Percentiles rank a stretch among this genome's conserved stretches.
These are phyloP conservation scores for Amphicarpaea edgeworthii DNA, from an alignment of 306 rosid species.

Conservation along the genomic window DNA sequence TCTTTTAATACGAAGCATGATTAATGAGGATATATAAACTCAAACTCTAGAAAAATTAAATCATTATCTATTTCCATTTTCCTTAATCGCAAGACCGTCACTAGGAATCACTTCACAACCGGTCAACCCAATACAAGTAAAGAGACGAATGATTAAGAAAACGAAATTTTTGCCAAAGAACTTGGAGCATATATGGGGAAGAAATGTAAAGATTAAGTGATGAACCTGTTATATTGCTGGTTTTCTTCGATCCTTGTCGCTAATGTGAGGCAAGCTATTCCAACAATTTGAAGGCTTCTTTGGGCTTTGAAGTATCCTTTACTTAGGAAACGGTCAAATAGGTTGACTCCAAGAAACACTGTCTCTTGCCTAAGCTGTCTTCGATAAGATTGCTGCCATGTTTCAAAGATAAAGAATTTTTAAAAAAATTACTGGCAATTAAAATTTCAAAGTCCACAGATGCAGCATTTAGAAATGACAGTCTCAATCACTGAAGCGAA, in stretches of 20 bases:
- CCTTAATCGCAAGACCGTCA: background rate
- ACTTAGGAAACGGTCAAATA: constrained; percentile 81
- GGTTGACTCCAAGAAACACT: constrained; percentile 77
- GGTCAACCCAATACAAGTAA: background rate
- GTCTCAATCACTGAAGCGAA: background rate
- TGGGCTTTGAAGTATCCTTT: constrained; percentile 77
- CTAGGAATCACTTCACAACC: constrained; percentile 7
- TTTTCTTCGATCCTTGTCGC: constrained; percentile 95
- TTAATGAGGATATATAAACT: background rate
- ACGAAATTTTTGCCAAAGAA: background rate
- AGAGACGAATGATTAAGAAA: background rate
- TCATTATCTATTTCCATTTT: constrained; percentile 9
- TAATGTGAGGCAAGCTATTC: constrained; percentile 83
- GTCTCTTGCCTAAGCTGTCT: constrained; percentile 83
- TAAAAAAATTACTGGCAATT: constrained; percentile 15
- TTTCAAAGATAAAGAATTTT: constrained; percentile 32
- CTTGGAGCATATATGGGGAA: background rate
- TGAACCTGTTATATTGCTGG: constrained; percentile 78
- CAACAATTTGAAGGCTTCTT: constrained; percentile 72
- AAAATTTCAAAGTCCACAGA: constrained; percentile 25
- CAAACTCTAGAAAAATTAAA: background rate
- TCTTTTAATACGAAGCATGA: background rate
- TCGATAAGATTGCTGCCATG: constrained; percentile 63
- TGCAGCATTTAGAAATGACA: background rate
- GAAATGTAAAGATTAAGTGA: background rate